Conservation (phyloP, 768 basidiomycete species). For the Suillus weaverae region DNA sequence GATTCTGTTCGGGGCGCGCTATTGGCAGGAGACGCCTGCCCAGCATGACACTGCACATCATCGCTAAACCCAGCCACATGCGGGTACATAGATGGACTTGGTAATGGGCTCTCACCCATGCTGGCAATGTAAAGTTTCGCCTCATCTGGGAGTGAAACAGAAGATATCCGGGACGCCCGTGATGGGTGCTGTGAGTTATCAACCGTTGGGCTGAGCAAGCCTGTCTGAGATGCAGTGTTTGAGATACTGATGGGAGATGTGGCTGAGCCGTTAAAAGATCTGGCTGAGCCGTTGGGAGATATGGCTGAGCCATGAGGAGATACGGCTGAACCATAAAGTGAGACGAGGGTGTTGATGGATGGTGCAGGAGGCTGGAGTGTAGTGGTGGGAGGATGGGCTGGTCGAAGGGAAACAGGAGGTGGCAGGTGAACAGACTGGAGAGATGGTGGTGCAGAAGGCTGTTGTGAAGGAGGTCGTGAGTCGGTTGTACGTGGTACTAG, state of each 20-base stretch:
- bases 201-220: constrained; percentile 24
- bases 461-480: constrained; percentile 8
- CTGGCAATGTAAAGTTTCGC: constrained; percentile 70
- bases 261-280: constrained; percentile 14
- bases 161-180: constrained; percentile 65
- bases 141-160: constrained; percentile 72
- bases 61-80: constrained; percentile 5
- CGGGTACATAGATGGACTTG: constrained; percentile 45
- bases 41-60: not conserved
- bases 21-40: constrained; percentile 1
- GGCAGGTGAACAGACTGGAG: constrained; percentile 3
- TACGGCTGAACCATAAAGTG: constrained; percentile 6
- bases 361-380: constrained; percentile 38
- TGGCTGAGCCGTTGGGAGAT: constrained; percentile 12
- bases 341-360: constrained; percentile 19
- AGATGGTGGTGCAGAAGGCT: constrained; percentile 8
- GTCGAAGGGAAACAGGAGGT: constrained; percentile 6
- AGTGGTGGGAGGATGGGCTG: constrained; percentile 17
- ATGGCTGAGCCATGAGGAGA: not conserved
- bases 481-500: not conserved
- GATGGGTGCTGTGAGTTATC: constrained; percentile 41
- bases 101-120: constrained; percentile 62
- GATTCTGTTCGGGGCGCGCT: constrained; percentile 1
- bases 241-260: constrained; percentile 16
- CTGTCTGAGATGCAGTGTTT: constrained; percentile 16